Base-by-base conservation (phyloP, 179 eudicot species). In the Vitellaria paradoxa region DNA sequence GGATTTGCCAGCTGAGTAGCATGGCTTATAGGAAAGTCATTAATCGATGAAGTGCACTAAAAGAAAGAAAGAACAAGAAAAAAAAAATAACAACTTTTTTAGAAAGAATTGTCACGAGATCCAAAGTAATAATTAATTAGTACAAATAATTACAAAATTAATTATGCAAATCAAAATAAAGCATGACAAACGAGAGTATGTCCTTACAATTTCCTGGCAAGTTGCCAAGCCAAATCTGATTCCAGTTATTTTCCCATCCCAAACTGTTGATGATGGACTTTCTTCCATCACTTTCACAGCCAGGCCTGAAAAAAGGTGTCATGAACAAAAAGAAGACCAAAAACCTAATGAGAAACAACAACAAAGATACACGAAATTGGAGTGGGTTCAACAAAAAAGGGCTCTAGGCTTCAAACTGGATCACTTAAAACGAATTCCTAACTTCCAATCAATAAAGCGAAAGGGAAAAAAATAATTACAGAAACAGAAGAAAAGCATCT, bases 1-100 rank as follows among this genome's bases (percentile, higher is more conserved):
- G 99, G 98, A 87, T 96, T 96, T 73, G 91, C 82, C 47, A 96
- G 81, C 80, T 93, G 99, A 82, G 93, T 96, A 11, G 93, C 89
- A 87, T 96, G 99, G 77, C 87, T 87, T 71, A 96, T 94, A 0
- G 99, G 94, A 76, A 92, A 96, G 59, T 92, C 93, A 23, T 93
- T 93, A 47, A 85, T 88, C 37, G 99, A 96, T 59, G 99, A 83
- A 72, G 86, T 92, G 68, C 87, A 80, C 99, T 96, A 84, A 78
- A 77, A 83, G 42, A 65, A 77, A 83, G 42, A 65, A 46, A 65
- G 14, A 24, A 47, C 12, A 46, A 2, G 7, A 13, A 70, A 50
- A 70, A 12, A 50, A 7, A 7, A 50, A 50, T 50, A 50, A 50
- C 11, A 4, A 50, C 55, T 50, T 50, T 4, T 1, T 18, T 42